These are phyloP conservation scores for Chrysoporthe puriensis DNA, from an alignment of 2,329 filamentous ascomycete species.

Conservation along the genomic window DNA sequence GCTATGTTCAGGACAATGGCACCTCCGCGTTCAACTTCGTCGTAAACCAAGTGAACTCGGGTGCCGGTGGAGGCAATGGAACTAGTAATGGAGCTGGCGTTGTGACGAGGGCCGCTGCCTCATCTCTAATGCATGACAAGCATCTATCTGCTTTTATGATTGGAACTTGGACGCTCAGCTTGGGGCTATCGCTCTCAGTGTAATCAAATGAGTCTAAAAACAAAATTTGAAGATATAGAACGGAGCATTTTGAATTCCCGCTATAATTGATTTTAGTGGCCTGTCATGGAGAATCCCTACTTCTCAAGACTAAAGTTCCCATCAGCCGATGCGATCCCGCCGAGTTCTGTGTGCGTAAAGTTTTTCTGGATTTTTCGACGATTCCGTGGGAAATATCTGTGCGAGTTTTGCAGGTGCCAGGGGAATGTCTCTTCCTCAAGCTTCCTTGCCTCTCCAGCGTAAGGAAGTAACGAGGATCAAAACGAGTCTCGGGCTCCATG, in stretches of 20 bases:
- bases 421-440: neutral
- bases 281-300: neutral
- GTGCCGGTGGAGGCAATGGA: conserved; percentile 6
- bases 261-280: neutral
- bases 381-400: too few species aligned
- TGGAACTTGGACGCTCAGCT: neutral
- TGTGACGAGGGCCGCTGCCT: neutral
- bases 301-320: too few species aligned
- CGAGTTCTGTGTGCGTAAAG: too few species aligned
- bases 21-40: conserved; percentile 33
- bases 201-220: neutral
- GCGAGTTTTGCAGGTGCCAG: neutral
- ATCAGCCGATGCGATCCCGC: too few species aligned
- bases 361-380: too few species aligned
- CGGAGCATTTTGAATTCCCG: neutral
- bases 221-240: neutral
- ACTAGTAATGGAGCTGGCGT: neutral
- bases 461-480: neutral
- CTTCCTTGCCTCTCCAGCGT: neutral
- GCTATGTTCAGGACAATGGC: conserved; percentile 34
- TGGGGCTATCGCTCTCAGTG: neutral
- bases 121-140: neutral
- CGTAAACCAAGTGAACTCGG: conserved; percentile 29
- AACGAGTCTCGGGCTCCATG: neutral
- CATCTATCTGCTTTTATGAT: neutral